These are phyloP conservation scores for Cladochytrium tenue DNA, from an alignment of 371 early-diverging fungal genomes.

Conservation along the genomic window DNA sequence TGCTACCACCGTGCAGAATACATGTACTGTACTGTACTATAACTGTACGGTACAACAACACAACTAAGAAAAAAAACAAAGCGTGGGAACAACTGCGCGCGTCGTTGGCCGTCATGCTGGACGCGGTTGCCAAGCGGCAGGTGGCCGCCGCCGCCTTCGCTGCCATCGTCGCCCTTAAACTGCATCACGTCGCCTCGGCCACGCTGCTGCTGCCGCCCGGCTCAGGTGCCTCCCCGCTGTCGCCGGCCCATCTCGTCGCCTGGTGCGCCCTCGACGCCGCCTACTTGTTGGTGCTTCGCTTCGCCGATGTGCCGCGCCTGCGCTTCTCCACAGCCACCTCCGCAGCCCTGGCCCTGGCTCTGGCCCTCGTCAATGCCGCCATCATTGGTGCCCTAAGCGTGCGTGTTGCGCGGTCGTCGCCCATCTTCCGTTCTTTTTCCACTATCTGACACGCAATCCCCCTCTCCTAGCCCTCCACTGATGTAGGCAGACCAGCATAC, in stretches of 20 bases:
- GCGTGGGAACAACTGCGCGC: no score
- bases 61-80: no score
- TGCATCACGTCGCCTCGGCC: constrained; percentile 18
- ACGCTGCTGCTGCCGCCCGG: neutral
- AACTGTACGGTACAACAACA: no score
- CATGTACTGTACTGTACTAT: no score
- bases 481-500: neutral
- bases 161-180: constrained; percentile 22
- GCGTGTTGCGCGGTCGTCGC: neutral
- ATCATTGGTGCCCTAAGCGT: constrained; percentile 15
- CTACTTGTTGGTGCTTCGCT: constrained; percentile 23
- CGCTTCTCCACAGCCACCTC: constrained; percentile 15
- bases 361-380: constrained; percentile 19
- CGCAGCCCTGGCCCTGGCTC: constrained; percentile 3
- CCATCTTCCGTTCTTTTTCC: neutral
- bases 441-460: neutral
- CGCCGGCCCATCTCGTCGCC: constrained; percentile 2
- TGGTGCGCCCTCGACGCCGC: constrained; percentile 30
- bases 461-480: neutral
- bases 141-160: constrained; percentile 10
- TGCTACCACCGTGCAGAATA: no score
- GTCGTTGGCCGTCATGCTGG: constrained; percentile 18
- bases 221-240: neutral
- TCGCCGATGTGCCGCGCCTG: constrained; percentile 24
- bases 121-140: constrained; percentile 31